Evolutionary conservation across 1,284 basidiomycete genomes (phyloP).

Genomic region (Mycosarcoma mackinlayi): DNA sequence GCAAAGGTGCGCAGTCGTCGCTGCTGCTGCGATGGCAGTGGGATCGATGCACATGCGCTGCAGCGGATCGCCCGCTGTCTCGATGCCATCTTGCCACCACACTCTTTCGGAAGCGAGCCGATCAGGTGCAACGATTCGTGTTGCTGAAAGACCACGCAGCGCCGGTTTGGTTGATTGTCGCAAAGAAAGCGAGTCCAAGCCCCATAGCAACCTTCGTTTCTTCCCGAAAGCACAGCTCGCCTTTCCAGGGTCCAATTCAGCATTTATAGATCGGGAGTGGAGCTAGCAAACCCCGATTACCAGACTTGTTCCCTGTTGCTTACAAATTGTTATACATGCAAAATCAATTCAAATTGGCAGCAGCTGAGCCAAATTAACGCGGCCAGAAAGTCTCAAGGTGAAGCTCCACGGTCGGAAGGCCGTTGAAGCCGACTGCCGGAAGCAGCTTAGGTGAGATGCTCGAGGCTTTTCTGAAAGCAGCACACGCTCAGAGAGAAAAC

Average conservation of each 20-base stretch:
- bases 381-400: no score
- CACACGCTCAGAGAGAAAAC: neutral
- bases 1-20: conserved; percentile 6
- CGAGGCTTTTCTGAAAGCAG: conserved; percentile 1
- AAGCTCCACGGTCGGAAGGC: conserved; percentile 7
- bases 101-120: no score
- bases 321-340: no score
- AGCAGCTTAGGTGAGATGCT: conserved; percentile 20
- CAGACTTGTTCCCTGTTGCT: no score
- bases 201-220: no score
- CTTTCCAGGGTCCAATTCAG: conserved; percentile 1
- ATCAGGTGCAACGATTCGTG: no score
- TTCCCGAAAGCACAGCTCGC: neutral
- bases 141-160: no score
- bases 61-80: neutral
- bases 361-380: no score
- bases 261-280: no score
- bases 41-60: conserved; percentile 5
- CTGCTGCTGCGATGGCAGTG: neutral
- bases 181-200: no score
- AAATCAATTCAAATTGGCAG: no score
- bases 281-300: no score
- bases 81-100: conserved; percentile 6
- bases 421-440: conserved; percentile 31
- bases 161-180: neutral